A percentile compares a stretch with the other conserved stretches of the same genome.
phyloP scores from a whole-genome alignment of 495 filamentous ascomycete genomes.

The Umbilicaria muhlenbergii region DNA sequence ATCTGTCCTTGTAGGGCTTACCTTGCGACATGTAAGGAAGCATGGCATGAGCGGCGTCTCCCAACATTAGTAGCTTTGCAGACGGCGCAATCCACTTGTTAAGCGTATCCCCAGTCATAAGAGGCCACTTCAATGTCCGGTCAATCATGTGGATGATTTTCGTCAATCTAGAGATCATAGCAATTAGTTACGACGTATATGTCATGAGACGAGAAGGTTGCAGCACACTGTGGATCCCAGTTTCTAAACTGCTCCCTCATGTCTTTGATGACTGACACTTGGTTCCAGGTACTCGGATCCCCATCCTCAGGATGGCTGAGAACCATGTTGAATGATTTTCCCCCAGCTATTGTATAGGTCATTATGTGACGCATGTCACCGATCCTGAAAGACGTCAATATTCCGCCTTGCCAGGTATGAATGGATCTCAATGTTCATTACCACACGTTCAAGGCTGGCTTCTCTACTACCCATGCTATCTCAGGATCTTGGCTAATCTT shows the following conservation, averaged over 20 bases:
- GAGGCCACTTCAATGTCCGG: conserved; percentile 25
- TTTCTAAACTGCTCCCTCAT: conserved; percentile 23
- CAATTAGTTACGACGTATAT: no score
- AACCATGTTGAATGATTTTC: conserved; percentile 33
- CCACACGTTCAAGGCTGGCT: conserved; percentile 28
- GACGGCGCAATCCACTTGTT: conserved; percentile 17
- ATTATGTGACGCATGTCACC: conserved; percentile 26
- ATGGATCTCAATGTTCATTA: neutral
- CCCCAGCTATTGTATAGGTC: conserved; percentile 31
- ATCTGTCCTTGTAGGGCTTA: neutral
- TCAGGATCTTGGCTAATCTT: conserved; percentile 24
- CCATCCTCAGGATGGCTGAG: conserved; percentile 27
- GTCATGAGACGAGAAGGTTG: neutral
- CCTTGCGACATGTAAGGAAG: conserved; percentile 32
- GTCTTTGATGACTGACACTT: conserved; percentile 16
- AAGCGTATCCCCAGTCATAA: conserved; percentile 19
- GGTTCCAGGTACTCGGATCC: conserved; percentile 23
- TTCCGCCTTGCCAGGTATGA: neutral
- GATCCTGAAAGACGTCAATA: conserved; percentile 12
- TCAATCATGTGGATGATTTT: conserved; percentile 26
- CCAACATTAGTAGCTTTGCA: conserved; percentile 22
- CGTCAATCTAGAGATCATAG: conserved; percentile 8
- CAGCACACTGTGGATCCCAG: conserved; percentile 23
- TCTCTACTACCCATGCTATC: conserved; percentile 22
- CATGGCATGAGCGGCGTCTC: conserved; percentile 38